Evolutionary conservation across 257 asterid species (phyloP).

Genomic region (Datura wrightii): DNA sequence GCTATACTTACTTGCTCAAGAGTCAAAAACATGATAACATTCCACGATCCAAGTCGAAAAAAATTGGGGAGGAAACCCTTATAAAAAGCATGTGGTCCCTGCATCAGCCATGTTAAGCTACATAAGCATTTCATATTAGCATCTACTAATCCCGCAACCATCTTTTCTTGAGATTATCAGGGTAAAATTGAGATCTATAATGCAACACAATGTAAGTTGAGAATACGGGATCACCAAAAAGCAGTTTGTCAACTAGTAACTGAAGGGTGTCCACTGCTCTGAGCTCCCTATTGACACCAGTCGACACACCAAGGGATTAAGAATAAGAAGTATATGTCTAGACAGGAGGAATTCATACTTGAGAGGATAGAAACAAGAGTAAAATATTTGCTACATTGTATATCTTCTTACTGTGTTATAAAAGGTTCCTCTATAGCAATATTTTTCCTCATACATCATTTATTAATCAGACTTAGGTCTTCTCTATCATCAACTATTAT

Average conservation of each 20-base stretch:
- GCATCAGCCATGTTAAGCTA: conserved; percentile 34
- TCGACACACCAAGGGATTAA: neutral
- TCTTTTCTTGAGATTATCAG: conserved; percentile 17
- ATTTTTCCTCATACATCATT: neutral
- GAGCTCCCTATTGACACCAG: neutral
- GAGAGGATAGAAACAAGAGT: neutral
- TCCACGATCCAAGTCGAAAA: conserved; percentile 83
- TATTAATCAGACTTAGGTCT: neutral
- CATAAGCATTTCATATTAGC: conserved; percentile 11
- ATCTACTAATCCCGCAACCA: no score
- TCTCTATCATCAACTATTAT: neutral
- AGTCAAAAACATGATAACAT: conserved; percentile 83
- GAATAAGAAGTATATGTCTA: neutral
- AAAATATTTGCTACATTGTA: neutral
- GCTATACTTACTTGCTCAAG: conserved; percentile 70
- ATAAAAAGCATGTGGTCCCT: conserved; percentile 84
- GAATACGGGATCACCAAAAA: conserved; percentile 6
- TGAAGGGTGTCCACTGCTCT: conserved; percentile 10
- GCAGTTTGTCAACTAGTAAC: neutral
- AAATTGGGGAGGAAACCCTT: conserved; percentile 90
- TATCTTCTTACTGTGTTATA: neutral
- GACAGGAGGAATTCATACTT: neutral
- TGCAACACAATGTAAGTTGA: conserved; percentile 1
- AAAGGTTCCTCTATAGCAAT: neutral
- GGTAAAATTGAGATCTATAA: neutral